Conservation (phyloP, 805 yeast species). For the Diddensiella santjacobensis region DNA sequence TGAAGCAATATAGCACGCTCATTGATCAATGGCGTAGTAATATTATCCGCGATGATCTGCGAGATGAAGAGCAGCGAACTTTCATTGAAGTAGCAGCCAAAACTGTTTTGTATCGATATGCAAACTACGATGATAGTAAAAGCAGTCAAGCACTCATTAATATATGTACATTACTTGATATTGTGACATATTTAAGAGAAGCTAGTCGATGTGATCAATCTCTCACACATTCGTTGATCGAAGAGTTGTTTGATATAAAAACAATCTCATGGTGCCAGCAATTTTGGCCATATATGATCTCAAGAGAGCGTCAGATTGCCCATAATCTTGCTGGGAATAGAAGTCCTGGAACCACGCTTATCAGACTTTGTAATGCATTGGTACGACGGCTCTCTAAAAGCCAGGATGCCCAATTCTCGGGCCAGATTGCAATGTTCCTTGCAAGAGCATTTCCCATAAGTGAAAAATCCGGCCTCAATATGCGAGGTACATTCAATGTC, state of each 20-base stretch:
- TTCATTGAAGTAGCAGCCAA: slow-evolving; percentile 10
- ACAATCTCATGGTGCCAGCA: slow-evolving; percentile 33
- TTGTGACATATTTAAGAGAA: slow-evolving; percentile 13
- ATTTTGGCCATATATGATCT: slow-evolving; percentile 35
- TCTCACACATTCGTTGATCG: slow-evolving; percentile 28
- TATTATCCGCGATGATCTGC: no score
- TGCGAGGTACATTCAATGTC: slow-evolving; percentile 33
- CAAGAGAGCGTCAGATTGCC: slow-evolving; percentile 28
- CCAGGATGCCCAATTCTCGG: slow-evolving; percentile 33
- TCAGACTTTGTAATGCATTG: slow-evolving; percentile 34
- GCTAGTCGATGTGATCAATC: slow-evolving; percentile 20
- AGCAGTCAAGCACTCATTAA: background rate
- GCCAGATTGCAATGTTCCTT: slow-evolving; percentile 33
- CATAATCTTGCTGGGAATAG: slow-evolving; percentile 27
- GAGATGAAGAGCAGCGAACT: background rate
- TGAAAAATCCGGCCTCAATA: slow-evolving; percentile 37
- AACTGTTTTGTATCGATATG: slow-evolving; percentile 17
- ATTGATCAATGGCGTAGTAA: slow-evolving; percentile 4
- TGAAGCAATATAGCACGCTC: background rate
- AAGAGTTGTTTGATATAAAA: slow-evolving; percentile 33
- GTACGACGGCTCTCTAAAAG: slow-evolving; percentile 33
- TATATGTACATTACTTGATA: slow-evolving; percentile 24
- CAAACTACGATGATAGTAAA: slow-evolving; percentile 3
- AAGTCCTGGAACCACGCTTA: slow-evolving; percentile 35
- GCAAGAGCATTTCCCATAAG: slow-evolving; percentile 35